Evolutionary conservation across 2,329 filamentous ascomycete species (phyloP).

Genomic region (Diaporthe sp.): DNA sequence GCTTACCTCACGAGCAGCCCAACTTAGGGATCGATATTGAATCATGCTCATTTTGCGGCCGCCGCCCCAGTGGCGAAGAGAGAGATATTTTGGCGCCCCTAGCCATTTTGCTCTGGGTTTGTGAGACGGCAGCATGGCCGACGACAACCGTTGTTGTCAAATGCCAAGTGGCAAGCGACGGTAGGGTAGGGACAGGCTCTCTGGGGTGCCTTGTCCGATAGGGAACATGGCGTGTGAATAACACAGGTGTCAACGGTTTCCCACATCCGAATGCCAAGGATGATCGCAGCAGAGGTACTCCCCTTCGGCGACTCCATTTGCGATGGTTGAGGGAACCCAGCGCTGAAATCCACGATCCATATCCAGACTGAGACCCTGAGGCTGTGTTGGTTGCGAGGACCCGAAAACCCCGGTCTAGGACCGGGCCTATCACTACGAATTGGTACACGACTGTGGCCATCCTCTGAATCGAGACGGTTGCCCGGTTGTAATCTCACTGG

Average conservation of each 20-base stretch:
- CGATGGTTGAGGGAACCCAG: background rate
- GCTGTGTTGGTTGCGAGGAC: background rate
- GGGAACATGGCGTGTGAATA: background rate
- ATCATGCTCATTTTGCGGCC: background rate
- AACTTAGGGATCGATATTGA: background rate
- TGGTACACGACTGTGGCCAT: background rate
- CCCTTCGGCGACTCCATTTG: background rate
- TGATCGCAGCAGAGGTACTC: background rate
- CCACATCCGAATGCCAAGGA: background rate
- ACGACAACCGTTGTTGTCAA: background rate
- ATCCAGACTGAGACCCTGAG: background rate
- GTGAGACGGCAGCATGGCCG: background rate
- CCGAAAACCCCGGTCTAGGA: background rate
- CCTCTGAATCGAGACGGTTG: background rate
- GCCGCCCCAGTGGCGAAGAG: background rate
- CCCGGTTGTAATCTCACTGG: background rate
- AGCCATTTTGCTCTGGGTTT: background rate
- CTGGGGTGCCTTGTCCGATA: background rate
- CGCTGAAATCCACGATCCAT: background rate
- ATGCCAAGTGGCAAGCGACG: background rate
- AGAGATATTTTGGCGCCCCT: background rate
- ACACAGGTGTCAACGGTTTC: background rate
- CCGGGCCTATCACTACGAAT: background rate
- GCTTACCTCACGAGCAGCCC: background rate
- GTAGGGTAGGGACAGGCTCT: background rate